Percentiles rank a stretch among this genome's conserved stretches.
Conservation (phyloP, 768 basidiomycete species). For the Rhizopogon vesiculosus region DNA sequence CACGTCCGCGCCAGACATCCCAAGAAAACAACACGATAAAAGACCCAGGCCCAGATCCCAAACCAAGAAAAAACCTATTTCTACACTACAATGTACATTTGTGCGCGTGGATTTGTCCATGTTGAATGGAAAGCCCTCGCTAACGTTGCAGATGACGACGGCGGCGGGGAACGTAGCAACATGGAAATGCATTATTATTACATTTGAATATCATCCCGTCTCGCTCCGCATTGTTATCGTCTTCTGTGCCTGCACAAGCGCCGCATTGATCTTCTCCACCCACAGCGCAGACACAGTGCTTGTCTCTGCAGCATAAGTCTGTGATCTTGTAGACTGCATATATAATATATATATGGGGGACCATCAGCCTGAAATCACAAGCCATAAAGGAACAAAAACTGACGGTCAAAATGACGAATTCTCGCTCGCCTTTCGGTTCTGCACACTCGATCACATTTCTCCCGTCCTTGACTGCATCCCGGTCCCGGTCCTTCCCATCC, state of each 20-base stretch:
- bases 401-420: constrained; percentile 61
- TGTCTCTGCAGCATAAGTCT: constrained; percentile 38
- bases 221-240: background rate
- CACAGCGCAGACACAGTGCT: constrained; percentile 29
- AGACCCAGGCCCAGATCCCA: background rate
- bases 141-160: background rate
- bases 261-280: constrained; percentile 36
- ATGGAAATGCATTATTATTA: background rate
- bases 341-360: background rate
- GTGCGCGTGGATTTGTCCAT: background rate
- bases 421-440: constrained; percentile 49
- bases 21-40: too few species aligned
- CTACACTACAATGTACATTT: background rate
- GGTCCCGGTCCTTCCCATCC: constrained; percentile 27
- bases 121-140: background rate
- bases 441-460: constrained; percentile 41
- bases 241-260: constrained; percentile 9
- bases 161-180: too few species aligned
- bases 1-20: background rate
- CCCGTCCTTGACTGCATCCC: constrained; percentile 43
- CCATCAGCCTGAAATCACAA: background rate
- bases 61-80: background rate
- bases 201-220: background rate
- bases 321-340: constrained; percentile 41
- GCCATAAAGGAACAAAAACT: constrained; percentile 17